Base-by-base conservation (phyloP, 2,329 filamentous ascomycete species). In the Colletotrichum filicis region DNA sequence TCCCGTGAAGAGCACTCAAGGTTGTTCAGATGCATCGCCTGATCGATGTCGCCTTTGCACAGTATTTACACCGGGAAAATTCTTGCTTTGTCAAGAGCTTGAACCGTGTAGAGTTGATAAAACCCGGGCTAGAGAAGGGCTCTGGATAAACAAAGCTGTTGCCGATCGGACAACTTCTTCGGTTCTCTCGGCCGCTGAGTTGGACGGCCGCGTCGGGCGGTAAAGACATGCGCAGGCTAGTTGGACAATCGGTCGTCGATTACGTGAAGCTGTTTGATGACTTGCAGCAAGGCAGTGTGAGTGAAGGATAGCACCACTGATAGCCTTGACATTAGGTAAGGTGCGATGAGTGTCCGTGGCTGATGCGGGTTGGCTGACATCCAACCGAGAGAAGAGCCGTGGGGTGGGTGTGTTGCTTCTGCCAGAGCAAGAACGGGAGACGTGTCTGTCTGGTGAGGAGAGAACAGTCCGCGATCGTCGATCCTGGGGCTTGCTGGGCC, bases 221-320 rank as follows among this genome's bases (percentile, higher is more conserved):
- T 16, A 68, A 35, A 57, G 53, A 9, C 16, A 49, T n/a, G 24
- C n/a, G n/a, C 11, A n/a, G 24, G 53, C 22, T 22, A 26, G 58
- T 55, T 37, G 30, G 63, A 35, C 65, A 26, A 24, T 19, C 35
- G 30, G 14, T 35, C 19, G 32, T 59, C 37, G 55, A 65, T 64
- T 46, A 60, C 30, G 24, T 58, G 55, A 69, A 35, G 70, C 24
- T 19, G 8, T 26, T 35, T 49, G 59, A 56, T 59, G 59, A 59
- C 66, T 64, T 35, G 69, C 66, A 60, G 59, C 22, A 37, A 60
- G 66, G 55, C 60, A 32, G 30, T 32, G 30, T 32, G 59, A 56
- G 16, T 49, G 24, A 61, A 37, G 16, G n/a, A n/a, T 30, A 42
- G 35, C 53, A 22, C 5, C 16, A n/a, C n/a, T 16, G 60, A 53